Base-by-base conservation (phyloP, 257 asterid genomes). In the Leonotis leonurus region DNA sequence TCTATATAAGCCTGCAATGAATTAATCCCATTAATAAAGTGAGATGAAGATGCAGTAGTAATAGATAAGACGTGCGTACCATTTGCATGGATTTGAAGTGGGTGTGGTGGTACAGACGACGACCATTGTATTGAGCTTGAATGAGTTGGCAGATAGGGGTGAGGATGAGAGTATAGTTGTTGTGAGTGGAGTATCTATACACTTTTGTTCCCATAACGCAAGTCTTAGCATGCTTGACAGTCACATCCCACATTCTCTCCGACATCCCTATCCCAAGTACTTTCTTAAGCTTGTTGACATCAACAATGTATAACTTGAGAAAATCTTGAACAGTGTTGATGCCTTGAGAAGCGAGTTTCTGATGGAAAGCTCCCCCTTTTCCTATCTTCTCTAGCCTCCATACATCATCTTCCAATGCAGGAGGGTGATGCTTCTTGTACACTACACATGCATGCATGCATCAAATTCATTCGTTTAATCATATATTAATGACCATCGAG, bases 361-460 rank as follows among this genome's bases (percentile, higher is more conserved):
- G 70, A 25, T 80, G 90, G 61, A 82, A 84, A 32, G 75, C 74
- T 57, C 95, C 95, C 0, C 78, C 80, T 75, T 82, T 87, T 16
- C 93, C 93, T 20, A 87, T 87, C 70, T 87, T 87, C 79, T 82
- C 89, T 22, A 87, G 77, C 1, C 95, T 79, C 95, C 93, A 87
- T 36, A 87, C 88, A 2, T 84, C 86, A 52, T 87, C 95, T 0
- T 67, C 60, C 32, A 87, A 49, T 9, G 78, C 69, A 10, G 95
- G 95, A 48, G 93, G 93, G 46, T 87, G 74, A 64, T 87, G 88
- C 49, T 87, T 87, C 79, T 84, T 87, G 88, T 87, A 87, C 80
- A 75, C 95, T 86, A 68, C 40, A 50, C 2, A 37, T 3, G 3
- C 14, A 41, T 5, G 40, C 16, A 32, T 24, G n/a, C n/a, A n/a